phyloP scores from a whole-genome alignment of 768 basidiomycete genomes.

The Podaxis sp. region DNA sequence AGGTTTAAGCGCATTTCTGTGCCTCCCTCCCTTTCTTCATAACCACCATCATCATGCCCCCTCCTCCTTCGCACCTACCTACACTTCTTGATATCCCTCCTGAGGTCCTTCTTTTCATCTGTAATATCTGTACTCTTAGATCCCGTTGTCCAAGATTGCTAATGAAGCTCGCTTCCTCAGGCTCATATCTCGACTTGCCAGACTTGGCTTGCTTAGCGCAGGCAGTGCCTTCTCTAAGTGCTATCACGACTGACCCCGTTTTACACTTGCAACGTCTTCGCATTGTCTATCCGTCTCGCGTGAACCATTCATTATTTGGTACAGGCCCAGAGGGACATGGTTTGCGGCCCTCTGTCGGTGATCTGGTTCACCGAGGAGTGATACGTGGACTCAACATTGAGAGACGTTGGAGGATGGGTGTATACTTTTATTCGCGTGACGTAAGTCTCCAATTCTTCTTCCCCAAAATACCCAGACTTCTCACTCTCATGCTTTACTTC shows the following conservation, averaged over 20 bases:
- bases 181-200: slow-evolving; percentile 72
- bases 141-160: not conserved
- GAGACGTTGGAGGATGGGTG: slow-evolving; percentile 63
- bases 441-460: slow-evolving; percentile 36
- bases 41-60: slow-evolving; percentile 14
- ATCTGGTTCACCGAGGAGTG: slow-evolving; percentile 69
- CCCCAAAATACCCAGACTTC: not conserved
- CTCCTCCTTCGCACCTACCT: slow-evolving; percentile 16
- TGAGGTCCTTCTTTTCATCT: slow-evolving; percentile 59
- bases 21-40: not conserved
- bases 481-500: slow-evolving; percentile 9
- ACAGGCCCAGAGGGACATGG: slow-evolving; percentile 52
- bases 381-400: slow-evolving; percentile 69
- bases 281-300: slow-evolving; percentile 64
- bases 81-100: slow-evolving; percentile 43
- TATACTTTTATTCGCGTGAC: slow-evolving; percentile 61
- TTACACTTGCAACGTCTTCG: slow-evolving; percentile 62
- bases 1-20: slow-evolving; percentile 12
- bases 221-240: slow-evolving; percentile 45
- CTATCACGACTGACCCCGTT: slow-evolving; percentile 59
- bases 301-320: slow-evolving; percentile 66
- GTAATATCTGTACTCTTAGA: slow-evolving; percentile 33
- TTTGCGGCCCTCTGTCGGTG: slow-evolving; percentile 63
- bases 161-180: slow-evolving; percentile 30
- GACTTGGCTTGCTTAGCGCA: slow-evolving; percentile 59